These are phyloP conservation scores for Austroboletus novae-zelandiae DNA, from an alignment of 1,284 basidiomycete genomes.

Conservation along the genomic window DNA sequence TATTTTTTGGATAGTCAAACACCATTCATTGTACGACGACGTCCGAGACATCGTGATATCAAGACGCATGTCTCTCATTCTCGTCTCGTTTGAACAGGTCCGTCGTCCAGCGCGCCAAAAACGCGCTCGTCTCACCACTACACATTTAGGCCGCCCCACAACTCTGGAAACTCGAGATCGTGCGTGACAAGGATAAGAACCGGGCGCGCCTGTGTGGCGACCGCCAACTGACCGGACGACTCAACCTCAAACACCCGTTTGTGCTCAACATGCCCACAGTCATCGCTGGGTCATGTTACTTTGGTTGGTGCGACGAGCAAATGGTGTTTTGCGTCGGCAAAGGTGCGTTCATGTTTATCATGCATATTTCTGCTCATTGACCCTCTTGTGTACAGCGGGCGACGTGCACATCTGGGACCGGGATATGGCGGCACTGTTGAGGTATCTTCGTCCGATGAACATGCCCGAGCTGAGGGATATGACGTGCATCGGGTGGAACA, in stretches of 20 bases:
- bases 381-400: conserved; percentile 47
- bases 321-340: conserved; percentile 75
- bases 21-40: conserved; percentile 71
- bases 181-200: conserved; percentile 44
- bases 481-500: conserved; percentile 78
- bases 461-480: conserved; percentile 50
- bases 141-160: conserved; percentile 63
- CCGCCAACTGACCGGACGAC: conserved; percentile 39
- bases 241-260: conserved; percentile 66
- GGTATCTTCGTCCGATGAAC: conserved; percentile 56
- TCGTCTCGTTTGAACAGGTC: conserved; percentile 61
- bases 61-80: conserved; percentile 52
- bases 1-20: conserved; percentile 54
- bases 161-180: conserved; percentile 69
- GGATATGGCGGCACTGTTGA: conserved; percentile 65
- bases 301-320: conserved; percentile 73
- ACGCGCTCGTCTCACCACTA: neutral
- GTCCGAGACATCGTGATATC: conserved; percentile 72
- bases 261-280: conserved; percentile 65
- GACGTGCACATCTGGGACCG: conserved; percentile 85
- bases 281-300: conserved; percentile 75
- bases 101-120: neutral
- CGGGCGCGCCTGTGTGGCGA: conserved; percentile 18
- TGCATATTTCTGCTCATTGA: too few species aligned
- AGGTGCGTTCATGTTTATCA: conserved; percentile 39